These are phyloP conservation scores for Pyrus pyrifolia DNA, from an alignment of 306 rosid genomes.

Conservation along the genomic window DNA sequence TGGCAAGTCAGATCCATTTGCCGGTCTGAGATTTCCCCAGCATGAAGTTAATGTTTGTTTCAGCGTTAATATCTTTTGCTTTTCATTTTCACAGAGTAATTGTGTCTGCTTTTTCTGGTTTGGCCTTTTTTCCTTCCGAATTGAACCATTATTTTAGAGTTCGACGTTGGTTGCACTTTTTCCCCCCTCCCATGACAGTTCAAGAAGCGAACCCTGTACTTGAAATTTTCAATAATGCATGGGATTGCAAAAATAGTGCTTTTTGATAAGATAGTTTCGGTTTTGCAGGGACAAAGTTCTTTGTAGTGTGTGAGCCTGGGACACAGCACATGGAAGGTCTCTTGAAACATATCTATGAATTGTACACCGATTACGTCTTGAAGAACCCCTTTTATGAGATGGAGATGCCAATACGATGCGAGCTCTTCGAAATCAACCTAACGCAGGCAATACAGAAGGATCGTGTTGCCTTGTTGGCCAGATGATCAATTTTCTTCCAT, in stretches of 20 bases:
- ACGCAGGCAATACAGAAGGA: constrained; percentile 80
- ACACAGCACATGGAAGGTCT: constrained; percentile 73
- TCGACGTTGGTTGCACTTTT: background rate
- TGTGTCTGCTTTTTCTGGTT: background rate
- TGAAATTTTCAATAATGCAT: background rate
- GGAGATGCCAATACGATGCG: constrained; percentile 98
- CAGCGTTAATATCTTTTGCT: background rate
- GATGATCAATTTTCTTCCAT: constrained; percentile 26
- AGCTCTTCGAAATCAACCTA: constrained; percentile 78
- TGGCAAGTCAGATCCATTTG: background rate
- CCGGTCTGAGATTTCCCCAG: background rate
- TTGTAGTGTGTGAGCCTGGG: constrained; percentile 84
- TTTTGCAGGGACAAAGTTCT: constrained; percentile 73
- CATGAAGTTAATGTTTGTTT: background rate
- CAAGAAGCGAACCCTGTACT: background rate
- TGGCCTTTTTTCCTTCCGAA: background rate
- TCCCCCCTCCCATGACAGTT: background rate
- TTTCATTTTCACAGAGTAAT: background rate
- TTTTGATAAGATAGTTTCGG: background rate
- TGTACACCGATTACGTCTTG: constrained; percentile 82
- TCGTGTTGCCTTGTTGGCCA: constrained; percentile 66
- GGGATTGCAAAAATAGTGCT: background rate
- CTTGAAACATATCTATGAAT: constrained; percentile 63
- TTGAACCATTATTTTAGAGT: background rate
- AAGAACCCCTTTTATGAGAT: constrained; percentile 96